A percentile compares a stretch with the other conserved stretches of the same genome.
Evolutionary conservation across 1,284 basidiomycete genomes (phyloP).

Genomic region (Malassezia dermatis): DNA sequence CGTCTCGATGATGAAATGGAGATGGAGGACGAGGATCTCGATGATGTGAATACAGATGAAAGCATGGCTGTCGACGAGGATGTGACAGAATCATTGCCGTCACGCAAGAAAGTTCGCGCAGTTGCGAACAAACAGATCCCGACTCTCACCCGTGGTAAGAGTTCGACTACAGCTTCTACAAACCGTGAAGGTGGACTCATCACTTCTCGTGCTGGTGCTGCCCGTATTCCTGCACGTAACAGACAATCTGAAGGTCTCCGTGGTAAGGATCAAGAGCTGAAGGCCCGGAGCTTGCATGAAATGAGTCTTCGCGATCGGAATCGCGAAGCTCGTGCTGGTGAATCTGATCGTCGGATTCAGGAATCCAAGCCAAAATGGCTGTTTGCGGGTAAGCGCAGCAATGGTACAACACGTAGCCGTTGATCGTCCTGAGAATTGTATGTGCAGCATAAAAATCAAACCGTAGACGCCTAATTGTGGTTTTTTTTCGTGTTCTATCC

Average conservation of each 20-base stretch:
- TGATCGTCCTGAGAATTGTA: constrained; percentile 1
- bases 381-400: constrained; percentile 41
- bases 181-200: constrained; percentile 36
- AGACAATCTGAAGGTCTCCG: constrained; percentile 36
- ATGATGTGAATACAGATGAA: constrained; percentile 53
- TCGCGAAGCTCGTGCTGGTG: constrained; percentile 38
- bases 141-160: constrained; percentile 19
- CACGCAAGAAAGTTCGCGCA: constrained; percentile 46
- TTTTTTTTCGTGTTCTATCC: no score
- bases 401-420: constrained; percentile 40
- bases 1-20: constrained; percentile 48
- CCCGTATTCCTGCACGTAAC: constrained; percentile 36
- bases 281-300: constrained; percentile 36
- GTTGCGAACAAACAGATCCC: constrained; percentile 55
- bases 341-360: constrained; percentile 43
- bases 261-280: constrained; percentile 32
- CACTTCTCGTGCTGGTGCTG: constrained; percentile 37
- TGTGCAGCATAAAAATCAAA: background rate
- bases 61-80: constrained; percentile 46
- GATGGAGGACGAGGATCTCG: constrained; percentile 49
- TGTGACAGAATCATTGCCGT: constrained; percentile 1
- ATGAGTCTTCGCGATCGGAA: constrained; percentile 36
- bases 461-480: no score
- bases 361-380: constrained; percentile 45
- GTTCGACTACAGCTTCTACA: constrained; percentile 26